phyloP scores from a whole-genome alignment of 139 green algal species.

The Volvox reticuliferus region DNA sequence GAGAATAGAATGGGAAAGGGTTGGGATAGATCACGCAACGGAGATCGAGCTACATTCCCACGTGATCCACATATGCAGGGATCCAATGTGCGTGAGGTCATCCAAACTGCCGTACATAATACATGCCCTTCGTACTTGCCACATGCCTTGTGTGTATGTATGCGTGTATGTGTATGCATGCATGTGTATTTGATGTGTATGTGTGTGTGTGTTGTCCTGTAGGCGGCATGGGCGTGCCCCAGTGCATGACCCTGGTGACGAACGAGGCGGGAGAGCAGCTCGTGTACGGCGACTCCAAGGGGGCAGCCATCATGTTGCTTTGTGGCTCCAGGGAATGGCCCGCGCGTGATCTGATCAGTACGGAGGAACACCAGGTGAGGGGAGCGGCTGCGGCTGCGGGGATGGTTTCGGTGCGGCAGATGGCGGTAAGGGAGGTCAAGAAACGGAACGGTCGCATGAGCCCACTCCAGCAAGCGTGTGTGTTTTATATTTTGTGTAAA shows the following conservation, averaged over 20 bases:
- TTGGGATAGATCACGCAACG: too few relatives aligned
- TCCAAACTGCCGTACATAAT: too few relatives aligned
- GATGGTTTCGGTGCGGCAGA: not conserved
- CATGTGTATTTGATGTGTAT: not conserved
- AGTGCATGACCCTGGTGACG: slow-evolving; percentile 68
- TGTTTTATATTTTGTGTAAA: too few relatives aligned
- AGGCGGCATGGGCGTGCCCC: slow-evolving; percentile 76
- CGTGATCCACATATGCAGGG: too few relatives aligned
- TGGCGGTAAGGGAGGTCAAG: not conserved
- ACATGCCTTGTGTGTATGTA: not conserved
- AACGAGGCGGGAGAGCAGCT: slow-evolving; percentile 70
- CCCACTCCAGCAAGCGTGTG: not conserved
- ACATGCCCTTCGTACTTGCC: too few relatives aligned
- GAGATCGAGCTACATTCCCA: too few relatives aligned
- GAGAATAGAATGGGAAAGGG: too few relatives aligned
- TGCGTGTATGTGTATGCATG: not conserved
- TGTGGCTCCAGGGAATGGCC: slow-evolving; percentile 70
- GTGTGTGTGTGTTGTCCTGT: not conserved
- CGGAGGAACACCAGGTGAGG: slow-evolving; percentile 70
- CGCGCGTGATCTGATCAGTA: slow-evolving; percentile 71
- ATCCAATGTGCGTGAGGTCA: too few relatives aligned
- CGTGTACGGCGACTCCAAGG: slow-evolving; percentile 79
- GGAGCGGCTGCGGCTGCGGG: not conserved
- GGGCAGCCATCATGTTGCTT: slow-evolving; percentile 72
- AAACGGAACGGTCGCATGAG: not conserved